Evolutionary conservation across 257 asterid genomes (phyloP), one percentile per base, ranked within the genome.

Genomic region (Scutellaria baicalensis): DNA sequence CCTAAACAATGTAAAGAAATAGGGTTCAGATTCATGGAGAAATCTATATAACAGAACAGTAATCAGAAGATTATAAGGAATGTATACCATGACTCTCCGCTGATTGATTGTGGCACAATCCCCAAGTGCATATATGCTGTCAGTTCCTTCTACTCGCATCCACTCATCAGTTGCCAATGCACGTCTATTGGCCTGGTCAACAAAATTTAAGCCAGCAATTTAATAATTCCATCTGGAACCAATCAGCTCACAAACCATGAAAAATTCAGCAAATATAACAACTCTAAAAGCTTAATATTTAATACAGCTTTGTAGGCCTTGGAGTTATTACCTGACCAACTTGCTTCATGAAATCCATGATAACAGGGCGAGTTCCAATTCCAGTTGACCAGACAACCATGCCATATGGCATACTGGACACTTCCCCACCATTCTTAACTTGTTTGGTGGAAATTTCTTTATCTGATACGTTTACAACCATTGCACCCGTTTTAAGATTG

Each of bases 341-440:
- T 76, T 84, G 89, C 85, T 84, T 86, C 99, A 93, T 93, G 43
- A 90, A 91, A 63, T 91, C 89, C 83, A 77, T 71, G 62, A 93
- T 83, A 60, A 93, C 93, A 44, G 97, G 97, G 61, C 96, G 95
- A 71, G 97, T 89, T 59, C 99, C 99, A 59, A 93, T 93, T 36
- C 99, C 98, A 67, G 98, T 93, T 54, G 98, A 88, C 98, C 98
- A 93, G 65, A 93, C 98, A 82, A 83, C 88, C 99, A 91, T 91
- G 55, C 99, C 99, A 73, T 93, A 93, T 10, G 98, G 96, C 81
- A 84, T 81, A 17, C 90, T 79, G 75, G 91, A 75, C 50, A 85
- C 71, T 31, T 66, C 83, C 58, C 97, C 86, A 13, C 86, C 98
- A 73, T 85, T 86, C 82, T 89, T 93, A 16, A 84, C 61, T 68